These are phyloP conservation scores for Handroanthus guayacan DNA, from an alignment of 257 asterid genomes.

Conservation along the genomic window DNA sequence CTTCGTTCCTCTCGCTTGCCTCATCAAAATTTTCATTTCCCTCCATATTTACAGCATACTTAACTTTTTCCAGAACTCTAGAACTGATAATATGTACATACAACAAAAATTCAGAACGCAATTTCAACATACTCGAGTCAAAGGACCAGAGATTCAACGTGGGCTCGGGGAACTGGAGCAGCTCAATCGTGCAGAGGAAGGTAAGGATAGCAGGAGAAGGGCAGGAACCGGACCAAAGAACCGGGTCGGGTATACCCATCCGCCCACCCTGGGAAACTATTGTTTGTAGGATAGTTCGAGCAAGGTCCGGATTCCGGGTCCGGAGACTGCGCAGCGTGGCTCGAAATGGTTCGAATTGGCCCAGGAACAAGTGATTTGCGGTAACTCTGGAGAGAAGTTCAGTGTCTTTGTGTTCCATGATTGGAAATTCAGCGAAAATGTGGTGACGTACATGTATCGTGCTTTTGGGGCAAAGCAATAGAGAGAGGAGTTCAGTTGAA, in stretches of 20 bases:
- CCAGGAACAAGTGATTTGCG: conserved; percentile 81
- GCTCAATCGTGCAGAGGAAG: conserved; percentile 75
- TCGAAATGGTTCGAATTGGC: conserved; percentile 95
- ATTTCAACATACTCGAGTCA: conserved; percentile 59
- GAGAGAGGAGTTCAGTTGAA: conserved; percentile 31
- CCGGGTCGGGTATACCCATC: conserved; percentile 59
- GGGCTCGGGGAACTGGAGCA: conserved; percentile 82
- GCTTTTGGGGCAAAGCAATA: conserved; percentile 1
- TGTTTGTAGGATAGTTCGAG: conserved; percentile 78
- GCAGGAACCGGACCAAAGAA: conserved; percentile 81
- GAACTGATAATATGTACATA: conserved; percentile 58
- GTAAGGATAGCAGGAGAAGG: conserved; percentile 80
- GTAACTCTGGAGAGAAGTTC: conserved; percentile 69
- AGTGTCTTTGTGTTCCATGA: conserved; percentile 76
- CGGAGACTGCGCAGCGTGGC: conserved; percentile 81
- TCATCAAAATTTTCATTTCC: conserved; percentile 41
- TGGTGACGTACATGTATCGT: conserved; percentile 35
- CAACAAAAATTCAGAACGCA: conserved; percentile 87
- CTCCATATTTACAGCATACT: conserved; percentile 43
- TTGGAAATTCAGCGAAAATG: conserved; percentile 30
- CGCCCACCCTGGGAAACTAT: conserved; percentile 74
- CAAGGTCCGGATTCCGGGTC: conserved; percentile 75
- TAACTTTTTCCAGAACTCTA: conserved; percentile 51
- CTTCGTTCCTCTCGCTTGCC: conserved; percentile 44
- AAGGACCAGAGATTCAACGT: conserved; percentile 78